Evolutionary conservation across 169 alveolate genomes (phyloP), one percentile per base, ranked within the genome.

Genomic region (Eimeria falciformis): DNA sequence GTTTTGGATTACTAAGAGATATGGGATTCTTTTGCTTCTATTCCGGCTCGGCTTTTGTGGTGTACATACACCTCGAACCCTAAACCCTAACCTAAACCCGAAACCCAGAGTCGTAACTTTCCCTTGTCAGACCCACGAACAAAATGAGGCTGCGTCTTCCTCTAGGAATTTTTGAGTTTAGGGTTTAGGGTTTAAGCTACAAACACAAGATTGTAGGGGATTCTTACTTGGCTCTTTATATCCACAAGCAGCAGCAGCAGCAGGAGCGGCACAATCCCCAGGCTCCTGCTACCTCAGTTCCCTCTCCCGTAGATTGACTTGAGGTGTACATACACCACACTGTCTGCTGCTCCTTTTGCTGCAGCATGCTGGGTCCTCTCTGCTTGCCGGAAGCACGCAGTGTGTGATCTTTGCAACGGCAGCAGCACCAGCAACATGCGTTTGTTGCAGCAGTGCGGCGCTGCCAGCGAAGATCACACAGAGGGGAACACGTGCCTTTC

Each of bases 51-150:
- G n/a, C n/a, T n/a, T n/a, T 11, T 58, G 17, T 29, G 3, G 23
- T 29, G 46, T 66, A n/a, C 40, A 66, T 45, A 66, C 14, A 14
- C 77, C 77, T 45, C 27, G 29, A 66, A 23, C 77, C 27, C 77
- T 66, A 66, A 66, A 66, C 77, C 77, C 77, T 66, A 66, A 58
- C 69, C 14, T 58, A 58, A 66, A 66, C 77, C 77, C 77, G n/a
- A 66, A 66, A 66, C 77, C 77, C 77, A 25, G 27, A 66, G 27
- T 45, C 77, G 46, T 66, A 23, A 66, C 18, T 3, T 45, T 29
- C 29, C 33, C n/a, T n/a, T n/a, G 5, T 66, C 77, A 2, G 29
- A 23, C 40, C 77, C 43, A 25, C 77, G n/a, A n/a, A n/a, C n/a
- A n/a, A n/a, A n/a, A n/a, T 23, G 14, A 45, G 77, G 58, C 14